These are phyloP conservation scores for Vitis riparia DNA, from an alignment of 164 flowering plant genomes.

Conservation along the genomic window DNA sequence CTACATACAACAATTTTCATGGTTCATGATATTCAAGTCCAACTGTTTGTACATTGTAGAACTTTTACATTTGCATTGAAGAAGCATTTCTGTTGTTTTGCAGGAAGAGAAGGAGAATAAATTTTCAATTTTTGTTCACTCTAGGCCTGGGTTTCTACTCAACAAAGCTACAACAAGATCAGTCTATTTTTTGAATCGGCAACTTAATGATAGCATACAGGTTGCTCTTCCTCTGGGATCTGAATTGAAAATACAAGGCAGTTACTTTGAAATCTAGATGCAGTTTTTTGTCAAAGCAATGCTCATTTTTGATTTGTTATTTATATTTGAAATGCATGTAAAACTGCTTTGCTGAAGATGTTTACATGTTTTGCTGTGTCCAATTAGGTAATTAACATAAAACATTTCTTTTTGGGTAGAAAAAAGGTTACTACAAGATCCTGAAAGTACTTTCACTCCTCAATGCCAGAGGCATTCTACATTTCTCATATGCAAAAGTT, in stretches of 20 bases:
- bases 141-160: conserved; percentile 90
- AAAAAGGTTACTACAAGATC: not conserved
- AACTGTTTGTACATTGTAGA: not conserved
- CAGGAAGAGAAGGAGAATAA: conserved; percentile 66
- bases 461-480: not conserved
- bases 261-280: not conserved
- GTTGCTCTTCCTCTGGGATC: conserved; percentile 26
- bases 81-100: conserved; percentile 17
- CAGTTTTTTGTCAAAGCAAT: not conserved
- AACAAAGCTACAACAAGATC: conserved; percentile 81
- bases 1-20: not conserved
- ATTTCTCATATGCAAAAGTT: not conserved
- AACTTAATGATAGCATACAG: conserved; percentile 85
- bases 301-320: too few relatives aligned
- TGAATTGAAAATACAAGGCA: not conserved
- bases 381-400: not conserved
- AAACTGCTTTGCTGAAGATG: not conserved
- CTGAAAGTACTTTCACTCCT: not conserved
- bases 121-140: conserved; percentile 79
- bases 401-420: not conserved
- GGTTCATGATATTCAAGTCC: not conserved
- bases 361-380: not conserved
- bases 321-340: not conserved
- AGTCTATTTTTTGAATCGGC: conserved; percentile 63
- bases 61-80: not conserved